Base-by-base conservation (phyloP, 768 basidiomycete genomes). In the Tylopilus cervinicoccineus region DNA sequence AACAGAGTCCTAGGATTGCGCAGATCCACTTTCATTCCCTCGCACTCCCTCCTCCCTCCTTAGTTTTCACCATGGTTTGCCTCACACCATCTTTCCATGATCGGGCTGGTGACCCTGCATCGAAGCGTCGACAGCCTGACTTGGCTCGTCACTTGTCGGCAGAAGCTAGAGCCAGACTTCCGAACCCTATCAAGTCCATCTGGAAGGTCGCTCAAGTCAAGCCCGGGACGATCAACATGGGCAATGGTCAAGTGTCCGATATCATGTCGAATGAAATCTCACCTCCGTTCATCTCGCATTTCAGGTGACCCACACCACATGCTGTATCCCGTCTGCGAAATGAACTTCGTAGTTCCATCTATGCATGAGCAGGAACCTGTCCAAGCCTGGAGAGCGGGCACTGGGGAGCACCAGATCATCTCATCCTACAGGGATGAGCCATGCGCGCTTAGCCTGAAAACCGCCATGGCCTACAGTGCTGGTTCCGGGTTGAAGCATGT, bases 381-480 rank as follows among this genome's bases (percentile, higher is more conserved):
- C 22, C 57, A 59, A 37, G 50, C 62, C 0, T 69, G 68, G 68
- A 53, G 50, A 43, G 28, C 49, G 17, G 65, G 68, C 22, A 54
- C 52, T 0, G 64, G 64, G 6, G 58, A 64, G 27, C 59, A 53
- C 28, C 62, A 66, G 31, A 32, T 64, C 32, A 39, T 68, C 26
- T 54, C 64, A 24, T 62, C 67, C 10, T 46, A 58, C 52, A 59
- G 65, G 53, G 67, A 69, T 6, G 57, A 57, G 13, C 56, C 61
- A 12, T 65, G 57, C 34, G 45, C 58, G 4, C 27, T 70, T 37
- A 67, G 64, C 46, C 62, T 70, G 17, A 48, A 58, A 27, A 63
- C 64, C 1, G 69, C 69, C 22, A 57, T 74, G 47, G 73, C 73
- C 23, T 73, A 73, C 38, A 62, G 72, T n/a, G 59, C 70, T 4